Evolutionary conservation across 1,139 yeast genomes (phyloP), one percentile per base, ranked within the genome.

Genomic region (Scheffersomyces segobiensis): DNA sequence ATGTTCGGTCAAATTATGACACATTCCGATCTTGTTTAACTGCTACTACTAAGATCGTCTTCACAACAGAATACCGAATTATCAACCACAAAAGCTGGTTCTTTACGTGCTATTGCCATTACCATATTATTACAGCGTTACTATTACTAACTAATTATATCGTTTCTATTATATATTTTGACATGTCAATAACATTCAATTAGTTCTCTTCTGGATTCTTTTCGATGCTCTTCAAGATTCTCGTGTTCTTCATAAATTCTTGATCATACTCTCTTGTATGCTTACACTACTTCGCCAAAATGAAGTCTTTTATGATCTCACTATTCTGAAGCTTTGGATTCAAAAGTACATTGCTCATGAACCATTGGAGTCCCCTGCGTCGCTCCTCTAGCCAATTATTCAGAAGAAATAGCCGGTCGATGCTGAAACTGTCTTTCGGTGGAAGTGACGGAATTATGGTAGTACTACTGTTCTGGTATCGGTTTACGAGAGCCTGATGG

Each of bases 341-440:
- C 65, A 91, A 75, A 49, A 91, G 70, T 4, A 89, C 85, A 63
- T 87, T 86, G 61, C 86, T 84, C 66, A 89, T 68, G 71, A 91
- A 91, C 82, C 87, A 91, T 67, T 90, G 96, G 21, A 91, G 74
- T 0, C 95, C 92, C 56, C 82, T 80, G 14, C 93, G 73, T 52
- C 97, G 73, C 42, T 77, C 77, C 60, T 84, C 89, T 48, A 91
- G 70, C 81, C 93, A 91, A 48, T 62, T 65, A 32, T 63, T 70
- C 7, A 78, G 70, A 63, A 80, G 75, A 55, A 86, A 75, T 62
- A 87, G 71, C 62, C 87, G 75, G 55, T 82, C 81, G 48, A 85
- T 62, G 51, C 81, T 74, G 55, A 86, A 69, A 47, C 63, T 68
- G 64, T 79, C 84, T 66, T 89, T 89, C 0, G 91, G 87, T 0